Conservation (phyloP, 2,329 filamentous ascomycete genomes). For the Diaporthe ilicicola region DNA sequence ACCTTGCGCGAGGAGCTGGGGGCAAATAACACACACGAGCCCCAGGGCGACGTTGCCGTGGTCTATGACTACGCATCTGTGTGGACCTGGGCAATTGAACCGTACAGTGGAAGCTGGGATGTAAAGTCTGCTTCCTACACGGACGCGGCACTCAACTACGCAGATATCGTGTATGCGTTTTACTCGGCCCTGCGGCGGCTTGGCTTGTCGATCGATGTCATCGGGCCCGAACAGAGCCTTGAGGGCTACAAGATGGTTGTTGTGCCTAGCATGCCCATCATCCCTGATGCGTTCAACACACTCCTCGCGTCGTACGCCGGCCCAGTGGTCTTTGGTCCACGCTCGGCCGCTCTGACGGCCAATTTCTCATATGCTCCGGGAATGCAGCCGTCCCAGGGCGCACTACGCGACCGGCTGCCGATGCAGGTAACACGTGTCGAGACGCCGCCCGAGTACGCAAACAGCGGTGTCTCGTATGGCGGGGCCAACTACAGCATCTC, state of each 20-base stretch:
- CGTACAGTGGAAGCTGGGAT: constrained; percentile 38
- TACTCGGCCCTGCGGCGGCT: constrained; percentile 37
- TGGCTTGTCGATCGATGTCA: constrained; percentile 37
- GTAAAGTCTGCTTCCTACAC: constrained; percentile 33
- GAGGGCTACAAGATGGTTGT: constrained; percentile 37
- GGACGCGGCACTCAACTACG: constrained; percentile 32
- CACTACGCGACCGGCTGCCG: constrained; percentile 34
- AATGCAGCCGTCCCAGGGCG: constrained; percentile 35
- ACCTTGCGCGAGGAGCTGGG: constrained; percentile 20
- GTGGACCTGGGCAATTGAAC: constrained; percentile 37
- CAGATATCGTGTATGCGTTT: constrained; percentile 36
- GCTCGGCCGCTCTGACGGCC: constrained; percentile 34
- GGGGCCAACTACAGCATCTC: constrained; percentile 35
- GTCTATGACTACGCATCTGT: constrained; percentile 37
- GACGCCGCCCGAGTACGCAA: constrained; percentile 36
- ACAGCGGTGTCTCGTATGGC: constrained; percentile 34
- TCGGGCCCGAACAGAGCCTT: constrained; percentile 35
- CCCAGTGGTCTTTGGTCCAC: constrained; percentile 36
- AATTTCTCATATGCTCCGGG: constrained; percentile 35
- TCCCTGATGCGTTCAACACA: constrained; percentile 33
- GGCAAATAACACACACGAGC: constrained; percentile 20
- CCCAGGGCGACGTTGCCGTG: constrained; percentile 35
- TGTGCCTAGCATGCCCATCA: constrained; percentile 37
- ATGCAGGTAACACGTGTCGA: constrained; percentile 38
- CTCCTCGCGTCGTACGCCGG: constrained; percentile 32